Base-by-base conservation (phyloP, 257 asterid species). In the Ballota nigra region DNA sequence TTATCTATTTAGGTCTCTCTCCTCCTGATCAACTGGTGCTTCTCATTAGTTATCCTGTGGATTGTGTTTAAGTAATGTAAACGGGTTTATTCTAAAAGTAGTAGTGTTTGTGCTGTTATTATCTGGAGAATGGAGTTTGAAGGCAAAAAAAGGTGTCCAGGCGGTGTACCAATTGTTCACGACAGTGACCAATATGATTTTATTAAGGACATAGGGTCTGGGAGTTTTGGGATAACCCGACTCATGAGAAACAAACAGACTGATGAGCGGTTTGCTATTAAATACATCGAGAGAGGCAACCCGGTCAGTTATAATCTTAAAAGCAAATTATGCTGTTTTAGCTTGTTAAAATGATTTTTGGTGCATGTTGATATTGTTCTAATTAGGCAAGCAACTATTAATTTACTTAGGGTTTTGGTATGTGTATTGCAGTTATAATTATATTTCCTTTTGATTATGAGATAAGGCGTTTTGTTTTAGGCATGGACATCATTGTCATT, bases 211-310 rank as follows among this genome's bases (percentile, higher is more conserved):
- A 63, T 72, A 20, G 77, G 77, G 52, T 63, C 77, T 34, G 77
- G 77, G 34, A 72, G 53, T 36, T 72, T 63, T 6, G 77, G 71
- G 47, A 19, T 72, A 34, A n/a, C 71, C 57, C 65, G 45, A n/a
- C 70, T 72, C 65, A 34, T 72, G 71, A 72, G 62, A 52, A 23
- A 34, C 20, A 63, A 63, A 51, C 65, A 63, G 56, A 51, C 65
- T n/a, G 56, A 72, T 51, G 71, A 63, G 71, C 77, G 3, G 33
- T 70, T 72, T 63, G 77, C 77, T 51, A 34, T 72, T 33, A 72
- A 72, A 36, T 72, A 72, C 45, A 72, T 72, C n/a, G 65, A 51
- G 65, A 63, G 77, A 72, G 77, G 77, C 57, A 1, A 1, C 77
- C 20, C 57, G 77, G 77, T 72, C 71, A 72, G 77, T 72, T 60